Conservation (phyloP, 1,139 yeast genomes). For the Zhuliangozyma parablackwelliae region DNA sequence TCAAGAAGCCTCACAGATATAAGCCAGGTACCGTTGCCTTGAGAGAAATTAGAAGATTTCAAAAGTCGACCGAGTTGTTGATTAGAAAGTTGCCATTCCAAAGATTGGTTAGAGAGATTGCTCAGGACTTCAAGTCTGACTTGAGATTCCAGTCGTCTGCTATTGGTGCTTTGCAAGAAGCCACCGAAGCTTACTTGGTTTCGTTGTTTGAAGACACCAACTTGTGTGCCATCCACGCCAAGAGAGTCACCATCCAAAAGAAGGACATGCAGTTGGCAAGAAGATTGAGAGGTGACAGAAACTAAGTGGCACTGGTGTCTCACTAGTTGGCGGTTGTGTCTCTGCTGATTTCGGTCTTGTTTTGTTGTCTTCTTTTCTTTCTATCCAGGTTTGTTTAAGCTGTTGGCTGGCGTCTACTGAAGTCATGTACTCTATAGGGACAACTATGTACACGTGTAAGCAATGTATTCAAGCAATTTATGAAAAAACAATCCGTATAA, state of each 20-base stretch:
- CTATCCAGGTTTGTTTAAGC: background rate
- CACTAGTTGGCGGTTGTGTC: background rate
- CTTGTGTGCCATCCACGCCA: constrained; percentile 53
- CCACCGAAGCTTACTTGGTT: constrained; percentile 50
- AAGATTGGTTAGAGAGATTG: constrained; percentile 47
- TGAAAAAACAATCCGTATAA: no score
- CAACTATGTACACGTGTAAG: no score
- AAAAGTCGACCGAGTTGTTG: constrained; percentile 48
- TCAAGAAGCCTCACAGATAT: constrained; percentile 52
- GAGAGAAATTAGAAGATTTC: constrained; percentile 54
- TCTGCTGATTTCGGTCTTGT: background rate
- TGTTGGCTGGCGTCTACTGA: no score
- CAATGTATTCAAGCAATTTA: no score
- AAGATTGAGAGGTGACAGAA: constrained; percentile 53
- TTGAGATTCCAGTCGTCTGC: constrained; percentile 51
- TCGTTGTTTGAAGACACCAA: constrained; percentile 50
- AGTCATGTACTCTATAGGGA: no score
- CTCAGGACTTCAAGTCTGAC: constrained; percentile 49
- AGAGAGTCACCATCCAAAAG: constrained; percentile 52
- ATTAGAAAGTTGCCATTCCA: constrained; percentile 51
- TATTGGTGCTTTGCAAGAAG: constrained; percentile 52
- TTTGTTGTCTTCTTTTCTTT: background rate
- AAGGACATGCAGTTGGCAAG: constrained; percentile 52
- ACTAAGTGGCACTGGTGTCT: constrained; percentile 16
- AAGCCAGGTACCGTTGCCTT: constrained; percentile 55